Base-by-base conservation (phyloP, 2,329 filamentous ascomycete species). In the Phyllachora maydis region DNA sequence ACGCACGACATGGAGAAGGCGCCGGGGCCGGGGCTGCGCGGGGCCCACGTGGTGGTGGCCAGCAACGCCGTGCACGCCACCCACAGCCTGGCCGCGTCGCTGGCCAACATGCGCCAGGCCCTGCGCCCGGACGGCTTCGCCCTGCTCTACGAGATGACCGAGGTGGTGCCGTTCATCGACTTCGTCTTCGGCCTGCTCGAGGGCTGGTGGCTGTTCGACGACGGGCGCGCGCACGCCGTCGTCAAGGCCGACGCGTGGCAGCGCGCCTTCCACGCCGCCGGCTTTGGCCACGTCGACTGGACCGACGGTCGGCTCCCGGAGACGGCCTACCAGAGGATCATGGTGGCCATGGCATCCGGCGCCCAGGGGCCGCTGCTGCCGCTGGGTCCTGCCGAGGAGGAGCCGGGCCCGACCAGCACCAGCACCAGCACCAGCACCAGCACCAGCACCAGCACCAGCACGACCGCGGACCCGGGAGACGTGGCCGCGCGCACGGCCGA, bases 171-270 rank as follows among this genome's bases (percentile, higher is more conserved):
- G 20, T 49, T 35, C 34, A 32, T 45, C 5, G 45, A 52, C 18
- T 26, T 48, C 12, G 33, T 44, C 9, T 49, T 45, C 16, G 48
- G 47, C 1, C 28, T 47, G 2, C 31, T 50, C 4, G 41, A 49
- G 11, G 46, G 47, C 3, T 50, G 47, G 47, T 52, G 47, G 47
- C 27, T 41, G 14, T 47, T 44, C 14, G 32, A 40, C 4, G 45
- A 49, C 21, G 43, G 40, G 3, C 32, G 39, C 2, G 3, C 18
- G 20, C 23, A 45, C 26, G 35, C 34, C 8, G 6, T 42, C 8
- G 26, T 30, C 4, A 10, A 26, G 8, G 30, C 30, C 7, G 11
- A 18, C 8, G n/a, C 12, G 3, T 47, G 44, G 45, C 19, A 35
- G 14, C 11, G 23, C 9, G 35, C 25, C 2, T 23, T 48, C 4